Evolutionary conservation across 1,139 yeast species (phyloP), one percentile per base, ranked within the genome.

Genomic region (Saccharomyces hybrid): DNA sequence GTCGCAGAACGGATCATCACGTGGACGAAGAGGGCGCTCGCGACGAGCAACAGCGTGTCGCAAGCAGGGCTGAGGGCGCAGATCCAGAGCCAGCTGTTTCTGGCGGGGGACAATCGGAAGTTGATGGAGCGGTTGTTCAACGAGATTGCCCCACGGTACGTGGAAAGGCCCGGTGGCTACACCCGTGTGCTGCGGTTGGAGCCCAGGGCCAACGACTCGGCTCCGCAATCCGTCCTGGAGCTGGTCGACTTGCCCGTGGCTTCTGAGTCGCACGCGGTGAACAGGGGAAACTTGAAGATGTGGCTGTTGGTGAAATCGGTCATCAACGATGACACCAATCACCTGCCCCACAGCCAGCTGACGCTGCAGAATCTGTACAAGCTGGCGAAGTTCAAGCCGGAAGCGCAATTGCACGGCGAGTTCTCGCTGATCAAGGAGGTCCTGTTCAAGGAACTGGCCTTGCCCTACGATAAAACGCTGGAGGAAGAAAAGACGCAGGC

Each of bases 201-300:
- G 70, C 90, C 95, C 32, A 78, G 99, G 63, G 72, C 86, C 53
- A 95, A 93, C 62, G 99, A 95, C 69, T 86, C 85, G 60, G 96
- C 98, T 0, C 93, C 95, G 24, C 93, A 88, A 78, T 84, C 95
- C 1, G 84, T 93, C 14, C 70, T 95, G 55, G 99, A 95, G 71
- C 76, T 95, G 53, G 96, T 93, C 1, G 96, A 88, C 62, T 84
- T 86, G 11, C 80, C 80, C 8, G 61, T 65, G 4, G 57, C 62
- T 19, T 55, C 62, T 5, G 34, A 61, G 60, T 5, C 44, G 21
- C 24, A 42, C n/a, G 52, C 55, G 5, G 57, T 67, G 21, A 57
- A 59, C 24, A 62, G 64, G 42, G 73, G 73, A 16, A 67, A 68
- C 52, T 47, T 70, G 54, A 67, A 65, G 54, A 60, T 68, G 42